These are phyloP conservation scores for Aspergillus sp. DNA, from an alignment of 2,329 filamentous ascomycete genomes.

Conservation along the genomic window DNA sequence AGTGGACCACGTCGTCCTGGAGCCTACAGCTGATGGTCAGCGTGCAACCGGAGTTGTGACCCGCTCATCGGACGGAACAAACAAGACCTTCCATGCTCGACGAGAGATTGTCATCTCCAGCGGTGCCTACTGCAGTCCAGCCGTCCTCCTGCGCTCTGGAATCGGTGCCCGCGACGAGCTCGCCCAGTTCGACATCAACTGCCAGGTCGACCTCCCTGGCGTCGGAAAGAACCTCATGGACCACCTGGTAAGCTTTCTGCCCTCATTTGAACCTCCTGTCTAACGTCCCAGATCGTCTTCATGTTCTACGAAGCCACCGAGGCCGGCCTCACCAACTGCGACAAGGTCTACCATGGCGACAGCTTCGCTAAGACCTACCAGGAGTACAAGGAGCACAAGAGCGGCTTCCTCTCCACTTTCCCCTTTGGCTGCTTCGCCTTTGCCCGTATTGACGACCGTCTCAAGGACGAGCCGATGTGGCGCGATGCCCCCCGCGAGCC, in stretches of 20 bases:
- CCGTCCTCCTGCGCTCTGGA: conserved; percentile 55
- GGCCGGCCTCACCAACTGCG: conserved; percentile 55
- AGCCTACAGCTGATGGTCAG: conserved; percentile 33
- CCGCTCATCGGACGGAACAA: conserved; percentile 32
- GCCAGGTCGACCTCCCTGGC: conserved; percentile 48
- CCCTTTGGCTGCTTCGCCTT: conserved; percentile 64
- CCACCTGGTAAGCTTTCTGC: conserved; percentile 45
- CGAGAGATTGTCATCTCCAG: conserved; percentile 52
- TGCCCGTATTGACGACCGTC: conserved; percentile 60
- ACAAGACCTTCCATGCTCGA: conserved; percentile 38
- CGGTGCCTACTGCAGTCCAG: conserved; percentile 53
- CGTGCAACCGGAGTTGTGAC: conserved; percentile 41
- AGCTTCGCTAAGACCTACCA: conserved; percentile 52
- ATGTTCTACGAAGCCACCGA: conserved; percentile 61
- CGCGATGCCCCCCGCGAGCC: conserved; percentile 46
- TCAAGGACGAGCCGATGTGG: conserved; percentile 58
- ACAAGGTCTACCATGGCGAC: conserved; percentile 57
- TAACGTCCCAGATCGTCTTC: conserved; percentile 49
- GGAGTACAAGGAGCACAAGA: conserved; percentile 59
- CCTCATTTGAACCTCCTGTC: not conserved
- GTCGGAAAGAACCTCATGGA: conserved; percentile 57
- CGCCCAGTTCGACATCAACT: conserved; percentile 43
- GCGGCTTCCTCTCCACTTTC: conserved; percentile 60
- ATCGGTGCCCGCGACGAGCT: conserved; percentile 50
- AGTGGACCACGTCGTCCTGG: conserved; percentile 55